phyloP scores from a whole-genome alignment of 2,329 filamentous ascomycete genomes.

The Sclerotinia glacialis region DNA sequence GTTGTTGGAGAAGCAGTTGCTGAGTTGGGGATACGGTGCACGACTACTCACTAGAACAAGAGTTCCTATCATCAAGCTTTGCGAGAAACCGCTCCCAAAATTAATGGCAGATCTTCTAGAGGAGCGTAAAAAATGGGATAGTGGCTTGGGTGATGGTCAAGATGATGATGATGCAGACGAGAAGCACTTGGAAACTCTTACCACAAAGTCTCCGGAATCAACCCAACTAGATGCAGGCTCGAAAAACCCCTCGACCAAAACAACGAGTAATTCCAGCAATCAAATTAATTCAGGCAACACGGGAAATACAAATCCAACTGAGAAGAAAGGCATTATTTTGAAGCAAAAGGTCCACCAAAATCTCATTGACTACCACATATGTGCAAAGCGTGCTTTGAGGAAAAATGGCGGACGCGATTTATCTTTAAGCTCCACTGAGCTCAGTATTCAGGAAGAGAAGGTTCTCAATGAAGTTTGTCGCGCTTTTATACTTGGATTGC shows the following conservation, averaged over 20 bases:
- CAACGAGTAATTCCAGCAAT: neutral
- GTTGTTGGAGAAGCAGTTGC: conserved; percentile 69
- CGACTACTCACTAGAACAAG: conserved; percentile 74
- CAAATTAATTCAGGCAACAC: neutral
- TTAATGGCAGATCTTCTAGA: conserved; percentile 60
- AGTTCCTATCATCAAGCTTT: conserved; percentile 86
- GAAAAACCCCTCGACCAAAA: neutral
- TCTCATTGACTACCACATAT: conserved; percentile 36
- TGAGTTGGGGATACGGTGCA: conserved; percentile 71
- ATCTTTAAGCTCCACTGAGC: conserved; percentile 28
- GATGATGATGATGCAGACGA: conserved; percentile 35
- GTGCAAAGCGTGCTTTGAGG: conserved; percentile 36
- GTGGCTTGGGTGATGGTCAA: conserved; percentile 41
- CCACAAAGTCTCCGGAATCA: conserved; percentile 2
- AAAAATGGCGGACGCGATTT: conserved; percentile 37
- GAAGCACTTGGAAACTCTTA: neutral
- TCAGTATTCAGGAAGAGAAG: conserved; percentile 43
- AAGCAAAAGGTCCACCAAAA: conserved; percentile 37
- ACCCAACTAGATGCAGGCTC: neutral
- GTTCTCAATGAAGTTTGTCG: conserved; percentile 52
- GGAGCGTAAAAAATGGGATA: conserved; percentile 71
- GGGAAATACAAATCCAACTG: neutral
- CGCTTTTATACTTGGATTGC: conserved; percentile 55
- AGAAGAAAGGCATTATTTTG: conserved; percentile 22
- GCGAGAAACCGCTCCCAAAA: conserved; percentile 62